Evolutionary conservation across 495 filamentous ascomycete species (phyloP).

Genomic region (Staphylotrichum longicolle): DNA sequence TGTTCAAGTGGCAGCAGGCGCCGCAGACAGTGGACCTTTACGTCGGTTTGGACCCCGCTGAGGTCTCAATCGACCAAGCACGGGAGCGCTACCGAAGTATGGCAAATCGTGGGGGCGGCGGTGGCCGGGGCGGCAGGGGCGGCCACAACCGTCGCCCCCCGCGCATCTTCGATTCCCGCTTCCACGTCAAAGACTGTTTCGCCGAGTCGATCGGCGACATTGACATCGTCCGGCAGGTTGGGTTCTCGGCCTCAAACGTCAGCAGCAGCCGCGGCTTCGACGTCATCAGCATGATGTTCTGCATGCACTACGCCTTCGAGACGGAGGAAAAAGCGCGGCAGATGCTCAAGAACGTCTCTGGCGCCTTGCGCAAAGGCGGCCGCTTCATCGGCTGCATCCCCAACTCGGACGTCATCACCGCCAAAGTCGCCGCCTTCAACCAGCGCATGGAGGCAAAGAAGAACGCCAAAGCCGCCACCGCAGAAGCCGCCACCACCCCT

Average conservation of each 20-base stretch:
- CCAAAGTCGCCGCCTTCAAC: conserved; percentile 62
- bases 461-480: conserved; percentile 35
- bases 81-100: conserved; percentile 76
- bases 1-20: conserved; percentile 91
- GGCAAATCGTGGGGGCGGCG: conserved; percentile 56
- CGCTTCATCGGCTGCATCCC: conserved; percentile 92
- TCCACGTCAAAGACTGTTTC: conserved; percentile 87
- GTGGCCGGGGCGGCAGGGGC: conserved; percentile 58
- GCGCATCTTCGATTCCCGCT: conserved; percentile 74
- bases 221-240: conserved; percentile 74
- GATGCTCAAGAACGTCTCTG: conserved; percentile 92
- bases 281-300: conserved; percentile 97
- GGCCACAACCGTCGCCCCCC: conserved; percentile 46
- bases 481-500: conserved; percentile 24
- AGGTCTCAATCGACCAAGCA: conserved; percentile 87
- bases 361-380: conserved; percentile 86
- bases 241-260: conserved; percentile 68
- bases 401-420: conserved; percentile 81
- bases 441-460: conserved; percentile 51
- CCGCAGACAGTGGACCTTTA: conserved; percentile 83
- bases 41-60: conserved; percentile 88
- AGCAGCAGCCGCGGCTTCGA: conserved; percentile 76
- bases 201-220: conserved; percentile 75
- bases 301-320: conserved; percentile 98
- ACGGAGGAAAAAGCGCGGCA: conserved; percentile 79